Conservation (phyloP, 306 rosid species). For the Betula pendula region DNA sequence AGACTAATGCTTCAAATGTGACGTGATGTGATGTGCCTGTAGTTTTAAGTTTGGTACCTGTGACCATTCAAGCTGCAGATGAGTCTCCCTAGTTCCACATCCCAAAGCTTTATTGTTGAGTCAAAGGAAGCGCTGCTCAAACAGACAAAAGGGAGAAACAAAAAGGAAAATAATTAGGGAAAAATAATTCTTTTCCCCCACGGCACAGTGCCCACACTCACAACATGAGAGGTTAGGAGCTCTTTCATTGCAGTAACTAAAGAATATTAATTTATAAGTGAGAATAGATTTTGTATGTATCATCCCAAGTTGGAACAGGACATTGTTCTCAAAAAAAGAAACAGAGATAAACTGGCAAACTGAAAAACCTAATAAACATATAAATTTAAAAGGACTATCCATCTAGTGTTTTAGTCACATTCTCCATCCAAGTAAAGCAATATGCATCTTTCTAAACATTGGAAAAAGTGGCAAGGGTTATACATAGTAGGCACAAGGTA, state of each 20-base stretch:
- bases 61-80: slow-evolving; percentile 80
- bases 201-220: background rate
- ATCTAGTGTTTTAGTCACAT: background rate
- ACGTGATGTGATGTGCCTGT: background rate
- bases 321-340: background rate
- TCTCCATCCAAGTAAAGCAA: background rate
- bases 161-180: background rate
- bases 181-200: background rate
- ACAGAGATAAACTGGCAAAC: background rate
- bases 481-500: background rate
- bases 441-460: background rate
- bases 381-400: background rate
- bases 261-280: background rate
- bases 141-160: slow-evolving; percentile 10
- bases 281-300: background rate
- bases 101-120: slow-evolving; percentile 90
- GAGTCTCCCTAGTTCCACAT: slow-evolving; percentile 77
- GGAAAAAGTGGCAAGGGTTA: background rate
- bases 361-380: background rate
- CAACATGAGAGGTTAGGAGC: background rate
- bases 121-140: slow-evolving; percentile 82
- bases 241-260: background rate
- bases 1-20: background rate
- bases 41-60: slow-evolving; percentile 49
- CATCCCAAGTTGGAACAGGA: background rate